A percentile compares a stretch with the other conserved stretches of the same genome.
Conservation (phyloP, 129 eudicot species). For the Saposhnikovia divaricata region DNA sequence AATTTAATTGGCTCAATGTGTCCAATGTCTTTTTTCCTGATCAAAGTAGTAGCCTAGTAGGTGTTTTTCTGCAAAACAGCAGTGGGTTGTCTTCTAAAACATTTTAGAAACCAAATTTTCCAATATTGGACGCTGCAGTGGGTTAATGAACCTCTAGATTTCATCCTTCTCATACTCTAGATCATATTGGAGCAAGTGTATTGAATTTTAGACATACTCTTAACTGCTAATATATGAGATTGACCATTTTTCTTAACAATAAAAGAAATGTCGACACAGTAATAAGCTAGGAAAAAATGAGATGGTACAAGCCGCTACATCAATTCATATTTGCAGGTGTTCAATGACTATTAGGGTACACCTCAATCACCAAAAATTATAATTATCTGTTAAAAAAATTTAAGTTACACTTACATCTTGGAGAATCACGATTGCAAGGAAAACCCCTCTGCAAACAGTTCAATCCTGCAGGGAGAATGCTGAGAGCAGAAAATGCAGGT, state of each 20-base stretch:
- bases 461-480: slow-evolving; percentile 48
- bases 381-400: too few species aligned
- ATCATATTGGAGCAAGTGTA: background rate
- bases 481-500: slow-evolving; percentile 14
- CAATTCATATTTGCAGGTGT: background rate
- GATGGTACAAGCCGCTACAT: background rate
- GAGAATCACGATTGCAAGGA: slow-evolving; percentile 57
- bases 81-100: too few species aligned
- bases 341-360: background rate
- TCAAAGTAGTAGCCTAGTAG: too few species aligned
- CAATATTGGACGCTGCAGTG: too few species aligned
- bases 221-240: background rate
- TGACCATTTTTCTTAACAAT: background rate
- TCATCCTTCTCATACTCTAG: background rate
- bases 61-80: too few species aligned
- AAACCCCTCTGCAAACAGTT: slow-evolving; percentile 63
- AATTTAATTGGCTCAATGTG: too few species aligned
- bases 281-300: background rate
- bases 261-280: background rate
- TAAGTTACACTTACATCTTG: slow-evolving; percentile 42
- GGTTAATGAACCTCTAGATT: background rate
- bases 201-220: background rate
- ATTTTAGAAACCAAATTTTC: too few species aligned
- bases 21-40: too few species aligned
- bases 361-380: background rate